Evolutionary conservation across 331 rosid genomes (phyloP).

Genomic region (Quercus tomentella): DNA sequence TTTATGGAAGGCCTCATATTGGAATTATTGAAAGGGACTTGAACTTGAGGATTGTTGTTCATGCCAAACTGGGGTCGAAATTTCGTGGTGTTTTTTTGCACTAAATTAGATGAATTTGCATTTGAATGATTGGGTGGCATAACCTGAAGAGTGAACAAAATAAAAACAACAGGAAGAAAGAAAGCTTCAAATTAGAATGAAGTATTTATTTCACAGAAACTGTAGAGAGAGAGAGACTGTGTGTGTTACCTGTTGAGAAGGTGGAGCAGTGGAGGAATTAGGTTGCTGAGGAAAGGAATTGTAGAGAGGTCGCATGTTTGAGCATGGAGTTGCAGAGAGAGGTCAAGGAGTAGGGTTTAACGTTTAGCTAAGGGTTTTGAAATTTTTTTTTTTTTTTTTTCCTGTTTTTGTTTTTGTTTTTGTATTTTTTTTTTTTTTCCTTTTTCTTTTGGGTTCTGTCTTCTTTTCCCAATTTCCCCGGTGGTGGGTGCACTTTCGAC

Average conservation of each 20-base stretch:
- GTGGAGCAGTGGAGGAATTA: background rate
- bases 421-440: background rate
- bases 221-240: background rate
- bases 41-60: slow-evolving; percentile 19
- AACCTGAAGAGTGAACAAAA: background rate
- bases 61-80: slow-evolving; percentile 28
- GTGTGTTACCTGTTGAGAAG: slow-evolving; percentile 31
- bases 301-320: slow-evolving; percentile 17
- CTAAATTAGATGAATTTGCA: slow-evolving; percentile 5
- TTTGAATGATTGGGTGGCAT: slow-evolving; percentile 9
- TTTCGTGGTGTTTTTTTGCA: slow-evolving; percentile 17
- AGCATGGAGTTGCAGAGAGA: background rate
- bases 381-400: background rate
- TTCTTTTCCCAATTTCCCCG: background rate
- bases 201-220: background rate
- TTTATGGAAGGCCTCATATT: slow-evolving; percentile 34
- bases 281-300: slow-evolving; percentile 8
- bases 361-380: background rate
- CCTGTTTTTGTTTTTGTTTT: too few relatives aligned
- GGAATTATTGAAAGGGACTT: slow-evolving; percentile 16
- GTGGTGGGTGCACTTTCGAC: too few relatives aligned
- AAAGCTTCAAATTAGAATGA: background rate
- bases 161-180: background rate
- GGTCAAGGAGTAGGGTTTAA: background rate
- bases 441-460: background rate